A percentile compares a stretch with the other conserved stretches of the same genome.
These are phyloP conservation scores for Solanum hybrid DNA, from an alignment of 305 asterid genomes.

Conservation along the genomic window DNA sequence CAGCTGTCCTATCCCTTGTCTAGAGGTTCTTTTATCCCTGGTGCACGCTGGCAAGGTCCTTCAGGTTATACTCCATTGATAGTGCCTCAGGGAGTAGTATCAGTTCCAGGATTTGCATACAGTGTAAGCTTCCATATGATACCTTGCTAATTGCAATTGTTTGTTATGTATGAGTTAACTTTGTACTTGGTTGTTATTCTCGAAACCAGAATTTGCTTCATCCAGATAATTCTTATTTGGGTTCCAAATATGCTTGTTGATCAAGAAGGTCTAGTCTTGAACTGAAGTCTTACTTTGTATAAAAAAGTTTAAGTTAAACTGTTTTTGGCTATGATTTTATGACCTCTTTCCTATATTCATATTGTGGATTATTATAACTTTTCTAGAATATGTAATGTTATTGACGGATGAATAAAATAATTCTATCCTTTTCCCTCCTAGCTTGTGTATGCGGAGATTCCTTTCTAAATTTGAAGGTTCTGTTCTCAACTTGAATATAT, in stretches of 20 bases:
- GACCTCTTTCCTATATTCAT: background rate
- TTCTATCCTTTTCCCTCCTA: background rate
- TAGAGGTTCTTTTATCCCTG: slow-evolving; percentile 72
- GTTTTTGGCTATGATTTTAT: background rate
- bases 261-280: background rate
- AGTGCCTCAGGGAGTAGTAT: slow-evolving; percentile 82
- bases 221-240: background rate
- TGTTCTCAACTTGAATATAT: background rate
- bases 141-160: background rate
- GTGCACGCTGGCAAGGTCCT: slow-evolving; percentile 93
- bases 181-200: background rate
- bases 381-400: background rate
- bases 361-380: background rate
- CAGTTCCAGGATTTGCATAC: slow-evolving; percentile 76
- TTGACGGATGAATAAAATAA: background rate
- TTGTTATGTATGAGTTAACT: background rate
- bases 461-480: background rate
- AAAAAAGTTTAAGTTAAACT: background rate
- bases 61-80: slow-evolving; percentile 76
- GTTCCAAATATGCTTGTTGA: background rate
- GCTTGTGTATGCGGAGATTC: background rate
- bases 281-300: background rate
- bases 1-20: slow-evolving; percentile 67
- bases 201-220: background rate
- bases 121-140: slow-evolving; percentile 45